A percentile compares a stretch with the other conserved stretches of the same genome.
Conservation (phyloP, 768 basidiomycete genomes). For the Candolleomyces efflorescens region DNA sequence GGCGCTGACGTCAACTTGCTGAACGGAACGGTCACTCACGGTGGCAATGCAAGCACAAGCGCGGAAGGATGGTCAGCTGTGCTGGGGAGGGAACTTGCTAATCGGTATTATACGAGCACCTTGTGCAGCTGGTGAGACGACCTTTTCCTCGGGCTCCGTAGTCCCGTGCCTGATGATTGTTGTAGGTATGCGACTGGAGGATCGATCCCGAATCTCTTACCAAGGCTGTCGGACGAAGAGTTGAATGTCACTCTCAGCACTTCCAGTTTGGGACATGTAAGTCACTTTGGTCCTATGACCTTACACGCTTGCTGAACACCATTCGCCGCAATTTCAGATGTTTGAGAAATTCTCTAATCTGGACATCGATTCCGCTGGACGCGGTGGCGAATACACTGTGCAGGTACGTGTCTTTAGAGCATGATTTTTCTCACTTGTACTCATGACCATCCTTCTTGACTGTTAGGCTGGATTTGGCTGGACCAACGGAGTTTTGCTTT, state of each 20-base stretch:
- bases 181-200: conserved; percentile 85
- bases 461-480: conserved; percentile 75
- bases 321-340: conserved; percentile 47
- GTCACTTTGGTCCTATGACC: conserved; percentile 21
- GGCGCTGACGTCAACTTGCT: conserved; percentile 57
- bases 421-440: not conserved
- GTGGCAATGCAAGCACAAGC: conserved; percentile 48
- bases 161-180: not conserved
- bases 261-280: conserved; percentile 69
- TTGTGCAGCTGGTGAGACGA: conserved; percentile 81
- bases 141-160: not conserved
- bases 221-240: conserved; percentile 63
- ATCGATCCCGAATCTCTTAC: conserved; percentile 63
- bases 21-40: conserved; percentile 56
- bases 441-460: not conserved
- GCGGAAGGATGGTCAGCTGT: conserved; percentile 65
- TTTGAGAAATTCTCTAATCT: conserved; percentile 83
- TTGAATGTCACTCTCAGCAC: conserved; percentile 65
- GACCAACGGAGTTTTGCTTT: conserved; percentile 81
- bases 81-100: conserved; percentile 71
- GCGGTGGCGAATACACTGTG: conserved; percentile 86
- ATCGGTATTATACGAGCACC: conserved; percentile 77
- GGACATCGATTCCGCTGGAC: conserved; percentile 75
- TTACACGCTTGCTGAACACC: not conserved
- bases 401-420: conserved; percentile 40